Evolutionary conservation across 2,329 filamentous ascomycete species (phyloP).

Genomic region (Clonostachys byssicola): DNA sequence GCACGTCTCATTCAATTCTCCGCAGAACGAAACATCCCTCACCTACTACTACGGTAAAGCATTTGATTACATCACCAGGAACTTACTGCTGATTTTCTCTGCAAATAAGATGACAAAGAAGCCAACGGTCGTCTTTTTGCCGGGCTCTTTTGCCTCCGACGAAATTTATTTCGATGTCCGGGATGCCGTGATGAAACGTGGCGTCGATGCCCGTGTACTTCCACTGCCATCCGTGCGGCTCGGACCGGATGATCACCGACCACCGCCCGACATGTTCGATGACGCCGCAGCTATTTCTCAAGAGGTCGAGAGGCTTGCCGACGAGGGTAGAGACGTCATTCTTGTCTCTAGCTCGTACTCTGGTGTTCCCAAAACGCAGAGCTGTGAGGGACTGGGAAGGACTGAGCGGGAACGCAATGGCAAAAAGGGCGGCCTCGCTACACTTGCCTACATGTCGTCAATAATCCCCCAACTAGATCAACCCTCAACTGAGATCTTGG

Average conservation of each 20-base stretch:
- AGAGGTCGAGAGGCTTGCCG: slow-evolving; percentile 24
- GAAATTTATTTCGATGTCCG: neutral
- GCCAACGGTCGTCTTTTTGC: neutral
- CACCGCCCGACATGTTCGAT: slow-evolving; percentile 18
- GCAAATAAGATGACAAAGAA: neutral
- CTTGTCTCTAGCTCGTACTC: slow-evolving; percentile 3
- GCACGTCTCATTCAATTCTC: too few relatives aligned
- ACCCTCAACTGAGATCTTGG: neutral
- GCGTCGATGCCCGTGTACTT: neutral
- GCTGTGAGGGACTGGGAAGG: slow-evolving; percentile 23
- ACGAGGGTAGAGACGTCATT: slow-evolving; percentile 9
- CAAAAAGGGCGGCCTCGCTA: slow-evolving; percentile 28
- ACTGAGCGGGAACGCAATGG: slow-evolving; percentile 21
- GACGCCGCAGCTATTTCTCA: slow-evolving; percentile 24
- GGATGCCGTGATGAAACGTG: neutral
- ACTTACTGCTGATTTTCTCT: too few relatives aligned
- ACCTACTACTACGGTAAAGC: too few relatives aligned
- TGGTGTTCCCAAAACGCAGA: slow-evolving; percentile 11
- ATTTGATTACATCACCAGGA: too few relatives aligned
- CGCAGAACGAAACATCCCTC: too few relatives aligned
- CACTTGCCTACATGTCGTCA: slow-evolving; percentile 19
- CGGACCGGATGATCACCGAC: neutral
- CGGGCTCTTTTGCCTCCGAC: neutral
- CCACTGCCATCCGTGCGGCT: neutral
- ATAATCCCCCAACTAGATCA: slow-evolving; percentile 12